Base-by-base conservation (phyloP, 306 rosid species). In the Casuarina glauca region DNA sequence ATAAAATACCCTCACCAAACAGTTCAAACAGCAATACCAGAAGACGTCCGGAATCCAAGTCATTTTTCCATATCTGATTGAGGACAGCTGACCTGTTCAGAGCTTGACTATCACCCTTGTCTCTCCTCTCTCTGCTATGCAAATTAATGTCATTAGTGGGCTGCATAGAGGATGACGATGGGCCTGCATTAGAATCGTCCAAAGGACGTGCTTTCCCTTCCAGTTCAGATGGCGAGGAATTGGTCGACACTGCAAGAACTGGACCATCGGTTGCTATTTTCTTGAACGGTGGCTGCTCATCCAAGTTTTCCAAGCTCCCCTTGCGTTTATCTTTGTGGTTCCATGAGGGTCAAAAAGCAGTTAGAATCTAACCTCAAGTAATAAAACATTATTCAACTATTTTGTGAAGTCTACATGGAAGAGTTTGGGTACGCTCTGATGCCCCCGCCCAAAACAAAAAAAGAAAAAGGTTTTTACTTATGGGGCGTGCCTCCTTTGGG, bases 31-130 rank as follows among this genome's bases (percentile, higher is more conserved):
- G 75, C 16, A 86, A 85, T 11, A 78, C 80, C 73, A 87, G 80
- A 70, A 78, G 75, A 9, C 90, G 82, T 62, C 94, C 93, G 72
- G 95, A 92, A 79, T 90, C 79, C 74, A 92, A 90, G 73, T 87
- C 95, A 17, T 90, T 88, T 80, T 84, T 90, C 97, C 95, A 90
- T 70, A 92, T 80, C 80, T 88, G 97, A 44, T 74, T 35, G 20
- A 92, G 95, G 64, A 81, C 67, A 77, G 97, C 83, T 15, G 86
- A 81, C 70, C 76, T 81, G 49, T 84, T 80, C 9, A 69, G 70
- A 62, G 86, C 46, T 52, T 42, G 86, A 70, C 68, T 80, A 70
- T 70, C 79, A 54, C 16, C 80, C 49, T 16, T n/a, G 49, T 52
- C 79, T 45, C 53, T 74, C 87, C 41, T 46, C 61, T 68, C 61